Base-by-base conservation (phyloP, 371 early-diverging fungal species). In the Mucor irregularis region DNA sequence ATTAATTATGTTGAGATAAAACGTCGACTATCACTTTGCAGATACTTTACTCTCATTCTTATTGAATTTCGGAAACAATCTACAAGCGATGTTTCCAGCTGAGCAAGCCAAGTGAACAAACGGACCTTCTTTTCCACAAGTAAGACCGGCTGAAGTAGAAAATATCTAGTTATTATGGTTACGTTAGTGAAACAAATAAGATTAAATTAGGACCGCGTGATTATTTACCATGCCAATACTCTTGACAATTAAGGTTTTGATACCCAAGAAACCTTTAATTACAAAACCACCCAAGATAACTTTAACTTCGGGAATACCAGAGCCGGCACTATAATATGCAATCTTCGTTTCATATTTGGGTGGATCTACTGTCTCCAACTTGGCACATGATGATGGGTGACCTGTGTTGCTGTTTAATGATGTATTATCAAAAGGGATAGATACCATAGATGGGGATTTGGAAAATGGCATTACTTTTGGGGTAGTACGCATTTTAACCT, bases 281-380 rank as follows among this genome's bases (percentile, higher is more conserved):
- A 95, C 86, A 71, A 96, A 97, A 8, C 97, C 97, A 44, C 93
- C 87, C 47, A 98, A 68, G 53, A 96, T 94, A 30, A 91, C 92
- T 71, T 98, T 98, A 62, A 96, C 91, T 72, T 97, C 97, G 2
- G 97, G 90, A 44, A 97, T 90, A 30, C 97, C 98, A 5, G 92
- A 90, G 8, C 98, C 98, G 1, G 97, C 95, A 11, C 95, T 92
- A 53, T 74, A 75, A 42, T 75, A 78, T 3, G 70, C 75, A 17
- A 56, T 69, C 37, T 73, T 78, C 17, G 70, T 73, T 44, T 71
- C 70, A 28, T 66, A 54, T 19, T 64, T 54, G 13, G 65, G 51
- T n/a, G 33, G 28, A 21, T 58, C 37, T 4, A 43, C n/a, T 2
- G 45, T 24, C 45, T 58, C 48, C 19, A 45, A 29, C 35, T 62